Conservation (phyloP, 1,284 basidiomycete genomes). For the Pseudozyma thailandica region DNA sequence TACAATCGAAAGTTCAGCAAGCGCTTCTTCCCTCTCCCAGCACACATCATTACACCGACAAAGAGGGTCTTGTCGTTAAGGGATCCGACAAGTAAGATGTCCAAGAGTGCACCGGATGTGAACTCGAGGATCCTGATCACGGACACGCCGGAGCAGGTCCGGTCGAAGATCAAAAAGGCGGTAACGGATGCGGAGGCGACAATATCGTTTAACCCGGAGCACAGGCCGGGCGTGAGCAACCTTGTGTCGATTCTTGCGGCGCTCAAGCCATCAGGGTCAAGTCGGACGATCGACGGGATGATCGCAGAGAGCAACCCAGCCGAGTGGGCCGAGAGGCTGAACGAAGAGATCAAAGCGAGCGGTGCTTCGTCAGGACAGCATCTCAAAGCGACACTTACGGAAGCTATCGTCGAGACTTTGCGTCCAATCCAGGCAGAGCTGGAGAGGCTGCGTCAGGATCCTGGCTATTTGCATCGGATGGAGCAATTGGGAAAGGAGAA, state of each 20-base stretch:
- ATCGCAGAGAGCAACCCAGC: conserved; percentile 17
- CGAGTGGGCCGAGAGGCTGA: conserved; percentile 71
- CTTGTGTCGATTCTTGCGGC: conserved; percentile 75
- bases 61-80: conserved; percentile 79
- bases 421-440: conserved; percentile 78
- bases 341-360: conserved; percentile 48
- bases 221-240: conserved; percentile 84
- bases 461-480: conserved; percentile 75
- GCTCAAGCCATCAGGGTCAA: conserved; percentile 67
- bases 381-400: conserved; percentile 79
- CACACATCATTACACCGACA: conserved; percentile 78
- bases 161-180: conserved; percentile 79
- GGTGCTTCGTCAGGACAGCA: conserved; percentile 74
- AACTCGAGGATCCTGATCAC: conserved; percentile 88
- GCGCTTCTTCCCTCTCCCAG: conserved; percentile 78
- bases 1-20: conserved; percentile 77
- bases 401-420: conserved; percentile 79
- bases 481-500: conserved; percentile 76
- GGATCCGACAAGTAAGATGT: conserved; percentile 91
- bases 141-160: conserved; percentile 76
- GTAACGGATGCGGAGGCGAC: conserved; percentile 81
- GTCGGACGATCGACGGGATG: not conserved
- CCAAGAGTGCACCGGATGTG: conserved; percentile 84
- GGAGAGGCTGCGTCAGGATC: conserved; percentile 75
- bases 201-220: conserved; percentile 79